These are phyloP conservation scores for Coniella lustricola DNA, from an alignment of 2,329 filamentous ascomycete species.

Conservation along the genomic window DNA sequence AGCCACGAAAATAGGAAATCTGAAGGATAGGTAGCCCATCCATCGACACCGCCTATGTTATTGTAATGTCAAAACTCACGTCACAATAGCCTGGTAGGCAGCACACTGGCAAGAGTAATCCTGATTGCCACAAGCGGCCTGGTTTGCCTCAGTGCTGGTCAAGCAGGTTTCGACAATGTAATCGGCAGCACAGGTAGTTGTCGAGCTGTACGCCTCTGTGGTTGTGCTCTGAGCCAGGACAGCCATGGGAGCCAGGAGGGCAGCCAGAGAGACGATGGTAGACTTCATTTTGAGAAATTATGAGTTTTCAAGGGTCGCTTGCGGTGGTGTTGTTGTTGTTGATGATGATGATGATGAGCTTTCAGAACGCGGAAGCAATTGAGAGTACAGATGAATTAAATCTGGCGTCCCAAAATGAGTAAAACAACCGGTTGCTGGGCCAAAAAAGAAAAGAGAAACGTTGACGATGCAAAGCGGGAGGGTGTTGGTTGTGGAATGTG, in stretches of 20 bases:
- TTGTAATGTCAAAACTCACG: slow-evolving; percentile 29
- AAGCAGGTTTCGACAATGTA: slow-evolving; percentile 42
- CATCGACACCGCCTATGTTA: too few species aligned
- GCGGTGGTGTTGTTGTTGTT: background rate
- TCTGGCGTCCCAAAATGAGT: too few species aligned
- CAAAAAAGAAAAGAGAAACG: background rate
- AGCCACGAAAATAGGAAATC: background rate
- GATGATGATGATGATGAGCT: background rate
- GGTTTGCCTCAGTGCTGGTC: slow-evolving; percentile 31
- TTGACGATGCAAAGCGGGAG: background rate
- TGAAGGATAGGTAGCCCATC: too few species aligned
- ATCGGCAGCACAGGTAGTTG: slow-evolving; percentile 34
- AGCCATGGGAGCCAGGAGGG: slow-evolving; percentile 29
- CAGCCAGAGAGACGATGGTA: slow-evolving; percentile 32
- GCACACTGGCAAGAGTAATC: slow-evolving; percentile 44
- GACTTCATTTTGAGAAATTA: slow-evolving; percentile 33
- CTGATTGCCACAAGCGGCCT: slow-evolving; percentile 28
- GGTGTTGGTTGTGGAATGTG: background rate
- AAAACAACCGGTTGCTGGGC: background rate
- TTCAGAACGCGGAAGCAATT: background rate
- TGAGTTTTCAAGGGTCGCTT: too few species aligned
- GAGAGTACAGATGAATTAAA: background rate
- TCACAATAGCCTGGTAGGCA: slow-evolving; percentile 36
- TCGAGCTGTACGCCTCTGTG: slow-evolving; percentile 28
- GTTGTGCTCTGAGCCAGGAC: slow-evolving; percentile 28